phyloP scores from a whole-genome alignment of 2,329 filamentous ascomycete genomes.

The Berkeleyomyces rouxiae region DNA sequence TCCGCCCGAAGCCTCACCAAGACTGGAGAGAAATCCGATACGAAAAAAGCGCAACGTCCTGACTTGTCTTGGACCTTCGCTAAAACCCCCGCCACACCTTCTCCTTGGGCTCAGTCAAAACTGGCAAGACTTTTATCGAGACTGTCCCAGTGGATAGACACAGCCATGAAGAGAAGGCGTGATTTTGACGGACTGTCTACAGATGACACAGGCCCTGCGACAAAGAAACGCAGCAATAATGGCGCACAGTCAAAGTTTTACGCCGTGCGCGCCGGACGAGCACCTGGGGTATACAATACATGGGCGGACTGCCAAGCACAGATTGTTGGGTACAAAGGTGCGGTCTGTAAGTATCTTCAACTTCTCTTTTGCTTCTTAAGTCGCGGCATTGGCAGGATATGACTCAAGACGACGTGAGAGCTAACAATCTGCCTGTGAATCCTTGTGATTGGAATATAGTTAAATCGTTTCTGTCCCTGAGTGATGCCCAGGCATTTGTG shows the following conservation, averaged over 20 bases:
- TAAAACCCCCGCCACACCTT: not conserved
- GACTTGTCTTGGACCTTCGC: not conserved
- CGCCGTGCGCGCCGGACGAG: conserved; percentile 39
- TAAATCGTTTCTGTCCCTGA: conserved; percentile 58
- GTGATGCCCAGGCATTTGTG: conserved; percentile 67
- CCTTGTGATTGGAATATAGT: conserved; percentile 29
- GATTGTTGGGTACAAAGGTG: conserved; percentile 44
- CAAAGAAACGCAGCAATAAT: conserved; percentile 34
- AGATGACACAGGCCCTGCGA: conserved; percentile 7
- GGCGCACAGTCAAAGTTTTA: conserved; percentile 39
- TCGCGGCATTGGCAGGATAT: conserved; percentile 45
- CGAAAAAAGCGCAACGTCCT: not conserved
- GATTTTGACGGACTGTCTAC: not conserved
- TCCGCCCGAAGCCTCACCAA: not conserved
- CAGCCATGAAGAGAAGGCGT: not conserved
- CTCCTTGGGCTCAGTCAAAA: not conserved
- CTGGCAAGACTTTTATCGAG: not conserved
- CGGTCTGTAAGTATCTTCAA: conserved; percentile 41
- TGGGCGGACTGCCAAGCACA: conserved; percentile 46
- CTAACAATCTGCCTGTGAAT: conserved; percentile 8
- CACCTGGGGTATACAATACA: conserved; percentile 43
- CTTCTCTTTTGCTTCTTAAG: not conserved
- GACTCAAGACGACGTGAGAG: conserved; percentile 22
- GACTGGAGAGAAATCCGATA: not conserved
- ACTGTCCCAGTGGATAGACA: not conserved